phyloP scores from a whole-genome alignment of 148 eudicot genomes.

The Mesembryanthemum crystallinum region DNA sequence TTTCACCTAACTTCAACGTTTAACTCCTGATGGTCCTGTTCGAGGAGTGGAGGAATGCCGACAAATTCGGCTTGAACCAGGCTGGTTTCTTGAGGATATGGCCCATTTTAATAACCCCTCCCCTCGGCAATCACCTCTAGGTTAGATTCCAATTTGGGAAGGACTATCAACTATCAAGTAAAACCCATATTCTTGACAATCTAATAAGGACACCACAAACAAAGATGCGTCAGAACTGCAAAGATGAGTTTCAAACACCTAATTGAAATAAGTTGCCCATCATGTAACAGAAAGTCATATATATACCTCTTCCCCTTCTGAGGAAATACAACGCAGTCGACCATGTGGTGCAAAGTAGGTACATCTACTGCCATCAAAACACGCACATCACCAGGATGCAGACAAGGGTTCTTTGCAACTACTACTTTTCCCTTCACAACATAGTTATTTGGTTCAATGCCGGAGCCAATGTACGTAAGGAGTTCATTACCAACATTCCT shows the following conservation, averaged over 20 bases:
- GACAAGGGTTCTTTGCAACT: constrained; percentile 79
- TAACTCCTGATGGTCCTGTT: too few species aligned
- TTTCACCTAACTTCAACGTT: too few species aligned
- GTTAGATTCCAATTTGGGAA: too few species aligned
- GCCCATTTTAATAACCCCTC: too few species aligned
- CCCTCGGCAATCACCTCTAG: too few species aligned
- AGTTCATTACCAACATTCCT: constrained; percentile 41
- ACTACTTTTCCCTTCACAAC: constrained; percentile 47
- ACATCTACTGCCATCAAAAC: constrained; percentile 56
- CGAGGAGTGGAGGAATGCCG: too few species aligned
- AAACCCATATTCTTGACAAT: neutral
- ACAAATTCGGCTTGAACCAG: too few species aligned
- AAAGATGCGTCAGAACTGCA: neutral
- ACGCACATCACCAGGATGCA: constrained; percentile 80
- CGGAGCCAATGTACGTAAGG: constrained; percentile 15
- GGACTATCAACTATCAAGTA: too few species aligned
- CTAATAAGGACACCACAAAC: neutral
- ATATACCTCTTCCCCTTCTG: constrained; percentile 57
- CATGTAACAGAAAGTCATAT: neutral
- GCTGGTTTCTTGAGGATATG: too few species aligned
- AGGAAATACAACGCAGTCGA: constrained; percentile 79
- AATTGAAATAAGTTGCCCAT: neutral
- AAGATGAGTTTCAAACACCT: neutral
- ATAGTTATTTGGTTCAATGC: constrained; percentile 13
- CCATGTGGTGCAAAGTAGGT: constrained; percentile 64